These are phyloP conservation scores for Cladochytrium replicatum DNA, from an alignment of 192 early-diverging fungal genomes.

Conservation along the genomic window DNA sequence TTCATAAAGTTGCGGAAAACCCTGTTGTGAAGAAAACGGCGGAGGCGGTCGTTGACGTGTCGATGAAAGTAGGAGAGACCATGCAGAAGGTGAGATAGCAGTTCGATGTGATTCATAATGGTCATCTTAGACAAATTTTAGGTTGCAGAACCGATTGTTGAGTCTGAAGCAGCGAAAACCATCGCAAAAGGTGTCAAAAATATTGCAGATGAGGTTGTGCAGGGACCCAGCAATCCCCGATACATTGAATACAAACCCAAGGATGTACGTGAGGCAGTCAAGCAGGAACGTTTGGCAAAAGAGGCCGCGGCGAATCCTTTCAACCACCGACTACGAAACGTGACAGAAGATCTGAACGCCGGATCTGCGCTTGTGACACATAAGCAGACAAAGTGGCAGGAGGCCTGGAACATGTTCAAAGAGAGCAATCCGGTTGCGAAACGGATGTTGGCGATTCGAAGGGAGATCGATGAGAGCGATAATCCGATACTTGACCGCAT, in stretches of 20 bases:
- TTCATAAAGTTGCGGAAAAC: constrained; percentile 27
- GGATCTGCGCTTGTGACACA: constrained; percentile 10
- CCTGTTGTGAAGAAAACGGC: constrained; percentile 70
- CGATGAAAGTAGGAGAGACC: constrained; percentile 19
- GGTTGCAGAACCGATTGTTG: constrained; percentile 45
- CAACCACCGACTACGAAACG: constrained; percentile 19
- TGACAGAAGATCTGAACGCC: constrained; percentile 31
- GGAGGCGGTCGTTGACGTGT: constrained; percentile 39
- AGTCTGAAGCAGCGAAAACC: constrained; percentile 39
- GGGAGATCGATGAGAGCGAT: constrained; percentile 81
- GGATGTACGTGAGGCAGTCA: constrained; percentile 25
- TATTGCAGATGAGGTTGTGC: constrained; percentile 29
- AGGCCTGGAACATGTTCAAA: constrained; percentile 88
- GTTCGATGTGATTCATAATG: background rate
- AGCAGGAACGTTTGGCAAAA: background rate
- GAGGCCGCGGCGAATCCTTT: background rate
- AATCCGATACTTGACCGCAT: constrained; percentile 74
- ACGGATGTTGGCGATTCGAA: constrained; percentile 66
- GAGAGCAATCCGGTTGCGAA: constrained; percentile 78
- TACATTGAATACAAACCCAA: constrained; percentile 38
- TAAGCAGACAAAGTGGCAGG: constrained; percentile 60
- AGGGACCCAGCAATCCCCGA: constrained; percentile 13
- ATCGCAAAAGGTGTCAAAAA: constrained; percentile 29
- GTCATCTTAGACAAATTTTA: constrained; percentile 6
- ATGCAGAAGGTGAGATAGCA: background rate